phyloP scores from a whole-genome alignment of 345 rosid genomes.

The Eucalyptus decipiens region DNA sequence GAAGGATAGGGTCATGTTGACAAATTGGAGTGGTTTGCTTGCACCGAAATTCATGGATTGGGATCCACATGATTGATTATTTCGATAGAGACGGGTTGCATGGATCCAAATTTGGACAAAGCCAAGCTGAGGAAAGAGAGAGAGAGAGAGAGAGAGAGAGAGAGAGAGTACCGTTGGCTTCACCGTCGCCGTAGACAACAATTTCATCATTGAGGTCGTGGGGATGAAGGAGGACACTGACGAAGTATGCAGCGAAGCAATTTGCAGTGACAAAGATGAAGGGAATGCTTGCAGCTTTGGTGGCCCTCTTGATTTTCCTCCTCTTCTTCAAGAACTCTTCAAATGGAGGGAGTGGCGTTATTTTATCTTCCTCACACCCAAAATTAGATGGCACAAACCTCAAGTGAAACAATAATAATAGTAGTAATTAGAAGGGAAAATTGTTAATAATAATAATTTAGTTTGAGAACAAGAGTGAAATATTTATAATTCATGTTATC shows the following conservation, averaged over 20 bases:
- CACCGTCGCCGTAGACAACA: slow-evolving; percentile 18
- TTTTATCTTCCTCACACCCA: slow-evolving; percentile 27
- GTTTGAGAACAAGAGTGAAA: too few species aligned
- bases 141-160: too few species aligned
- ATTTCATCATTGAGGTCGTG: not conserved
- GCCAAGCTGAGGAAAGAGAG: not conserved
- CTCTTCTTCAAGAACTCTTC: slow-evolving; percentile 15
- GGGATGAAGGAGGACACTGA: slow-evolving; percentile 14
- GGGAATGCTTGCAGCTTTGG: slow-evolving; percentile 24
- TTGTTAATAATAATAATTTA: not conserved
- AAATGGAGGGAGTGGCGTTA: slow-evolving; percentile 21
- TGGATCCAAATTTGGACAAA: not conserved
- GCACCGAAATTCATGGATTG: too few species aligned
- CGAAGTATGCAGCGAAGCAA: slow-evolving; percentile 22
- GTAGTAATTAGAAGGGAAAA: too few species aligned
- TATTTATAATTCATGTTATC: not conserved
- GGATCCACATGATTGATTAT: not conserved
- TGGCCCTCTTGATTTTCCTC: slow-evolving; percentile 22
- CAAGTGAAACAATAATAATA: not conserved
- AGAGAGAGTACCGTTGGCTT: slow-evolving; percentile 13
- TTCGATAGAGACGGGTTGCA: not conserved
- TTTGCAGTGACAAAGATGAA: slow-evolving; percentile 27
- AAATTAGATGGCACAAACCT: slow-evolving; percentile 41
- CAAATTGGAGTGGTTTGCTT: too few species aligned
- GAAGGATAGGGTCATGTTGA: not conserved